Conservation (phyloP, 306 rosid species). For the Prinsepia uniflora region DNA sequence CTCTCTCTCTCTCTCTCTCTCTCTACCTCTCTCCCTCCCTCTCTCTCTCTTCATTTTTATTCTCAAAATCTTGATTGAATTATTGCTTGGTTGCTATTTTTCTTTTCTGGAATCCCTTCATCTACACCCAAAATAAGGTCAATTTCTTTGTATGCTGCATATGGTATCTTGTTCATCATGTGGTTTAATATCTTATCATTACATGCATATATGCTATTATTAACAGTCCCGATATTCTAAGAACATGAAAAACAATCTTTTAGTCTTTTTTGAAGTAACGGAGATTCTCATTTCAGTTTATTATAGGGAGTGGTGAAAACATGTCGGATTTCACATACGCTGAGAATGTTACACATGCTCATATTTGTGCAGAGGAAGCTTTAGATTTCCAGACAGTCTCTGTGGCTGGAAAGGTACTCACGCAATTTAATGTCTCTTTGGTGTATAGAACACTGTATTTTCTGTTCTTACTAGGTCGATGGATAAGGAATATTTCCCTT, state of each 20-base stretch:
- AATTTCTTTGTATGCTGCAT: slow-evolving; percentile 7
- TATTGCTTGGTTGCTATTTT: not conserved
- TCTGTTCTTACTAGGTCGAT: slow-evolving; percentile 18
- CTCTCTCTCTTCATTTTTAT: not conserved
- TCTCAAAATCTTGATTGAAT: too few relatives aligned
- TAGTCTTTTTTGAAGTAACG: slow-evolving; percentile 42
- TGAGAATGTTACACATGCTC: slow-evolving; percentile 85
- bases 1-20: not conserved
- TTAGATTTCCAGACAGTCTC: slow-evolving; percentile 54
- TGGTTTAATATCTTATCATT: slow-evolving; percentile 21
- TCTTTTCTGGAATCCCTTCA: not conserved
- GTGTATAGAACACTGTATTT: slow-evolving; percentile 1
- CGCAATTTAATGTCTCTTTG: not conserved
- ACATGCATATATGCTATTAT: slow-evolving; percentile 17
- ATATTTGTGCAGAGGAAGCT: slow-evolving; percentile 81
- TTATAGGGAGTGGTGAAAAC: slow-evolving; percentile 76
- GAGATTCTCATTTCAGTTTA: slow-evolving; percentile 73
- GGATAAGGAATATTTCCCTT: slow-evolving; percentile 23
- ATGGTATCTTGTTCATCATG: slow-evolving; percentile 20
- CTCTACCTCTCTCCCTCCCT: too few relatives aligned
- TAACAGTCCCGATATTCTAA: slow-evolving; percentile 7
- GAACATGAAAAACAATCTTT: not conserved
- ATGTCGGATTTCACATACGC: slow-evolving; percentile 67
- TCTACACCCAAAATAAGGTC: not conserved
- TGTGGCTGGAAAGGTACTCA: slow-evolving; percentile 78